These are phyloP conservation scores for Pterothamnion heteromorphum DNA, from an alignment of 31 red algal species.

Conservation along the genomic window DNA sequence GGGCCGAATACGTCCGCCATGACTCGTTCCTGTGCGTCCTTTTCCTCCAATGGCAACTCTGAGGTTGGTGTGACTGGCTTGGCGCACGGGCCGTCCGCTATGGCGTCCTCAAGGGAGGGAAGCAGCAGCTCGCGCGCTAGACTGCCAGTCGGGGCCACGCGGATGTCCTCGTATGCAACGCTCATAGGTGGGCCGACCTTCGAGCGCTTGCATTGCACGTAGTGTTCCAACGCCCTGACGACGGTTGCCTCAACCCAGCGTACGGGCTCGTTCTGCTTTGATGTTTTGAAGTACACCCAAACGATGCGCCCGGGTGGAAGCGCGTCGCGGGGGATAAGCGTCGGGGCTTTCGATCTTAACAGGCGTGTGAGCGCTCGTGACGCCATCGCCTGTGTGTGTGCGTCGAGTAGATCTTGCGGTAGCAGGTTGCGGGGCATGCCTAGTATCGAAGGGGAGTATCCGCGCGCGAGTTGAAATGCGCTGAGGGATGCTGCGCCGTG, in stretches of 20 bases:
- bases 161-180: slow-evolving; percentile 18
- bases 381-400: background rate
- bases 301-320: background rate
- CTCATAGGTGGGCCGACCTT: background rate
- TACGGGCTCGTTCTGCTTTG: slow-evolving; percentile 42
- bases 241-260: slow-evolving; percentile 25
- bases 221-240: background rate
- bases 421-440: background rate
- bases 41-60: too few species aligned
- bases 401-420: background rate
- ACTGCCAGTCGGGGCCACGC: background rate
- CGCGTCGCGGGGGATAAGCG: background rate
- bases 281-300: background rate
- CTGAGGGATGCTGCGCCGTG: background rate
- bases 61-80: too few species aligned
- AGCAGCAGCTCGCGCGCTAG: too few species aligned
- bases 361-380: background rate
- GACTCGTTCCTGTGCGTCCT: too few species aligned
- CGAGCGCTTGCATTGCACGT: background rate
- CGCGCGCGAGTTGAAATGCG: slow-evolving; percentile 37
- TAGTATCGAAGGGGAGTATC: slow-evolving; percentile 7
- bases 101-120: too few species aligned
- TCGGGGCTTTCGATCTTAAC: background rate
- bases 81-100: too few species aligned
- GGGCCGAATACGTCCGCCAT: too few species aligned